phyloP scores from a whole-genome alignment of 2,329 filamentous ascomycete species.

The Talaromyces funiculosus region DNA sequence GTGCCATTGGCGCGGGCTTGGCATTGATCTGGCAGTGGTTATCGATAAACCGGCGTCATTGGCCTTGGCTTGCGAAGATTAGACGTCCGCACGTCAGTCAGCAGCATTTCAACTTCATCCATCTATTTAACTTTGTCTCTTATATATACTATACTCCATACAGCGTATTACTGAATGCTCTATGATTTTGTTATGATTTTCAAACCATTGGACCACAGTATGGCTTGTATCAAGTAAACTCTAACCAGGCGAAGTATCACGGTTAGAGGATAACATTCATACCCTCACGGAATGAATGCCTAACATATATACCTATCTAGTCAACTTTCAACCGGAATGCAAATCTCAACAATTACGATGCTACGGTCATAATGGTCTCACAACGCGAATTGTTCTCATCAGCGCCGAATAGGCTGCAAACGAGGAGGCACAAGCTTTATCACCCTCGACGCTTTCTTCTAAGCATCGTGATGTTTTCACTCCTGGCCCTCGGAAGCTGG shows the following conservation, averaged over 20 bases:
- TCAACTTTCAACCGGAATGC: background rate
- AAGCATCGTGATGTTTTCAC: slow-evolving; percentile 35
- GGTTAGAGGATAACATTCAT: background rate
- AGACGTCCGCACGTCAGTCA: background rate
- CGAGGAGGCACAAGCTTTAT: slow-evolving; percentile 21
- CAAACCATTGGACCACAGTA: background rate
- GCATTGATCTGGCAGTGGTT: background rate
- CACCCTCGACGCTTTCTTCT: slow-evolving; percentile 44
- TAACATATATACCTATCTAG: background rate
- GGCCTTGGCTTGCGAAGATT: background rate
- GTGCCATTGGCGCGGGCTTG: background rate
- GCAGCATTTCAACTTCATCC: background rate
- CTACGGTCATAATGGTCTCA: slow-evolving; percentile 28
- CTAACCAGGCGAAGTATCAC: background rate
- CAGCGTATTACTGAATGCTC: background rate
- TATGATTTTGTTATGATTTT: too few relatives aligned
- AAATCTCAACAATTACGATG: slow-evolving; percentile 16
- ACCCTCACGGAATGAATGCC: background rate
- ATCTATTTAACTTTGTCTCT: background rate
- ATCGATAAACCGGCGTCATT: slow-evolving; percentile 8
- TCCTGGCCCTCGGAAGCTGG: slow-evolving; percentile 29
- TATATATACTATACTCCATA: background rate
- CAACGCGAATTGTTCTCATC: slow-evolving; percentile 19
- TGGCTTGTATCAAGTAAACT: background rate
- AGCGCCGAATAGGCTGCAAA: slow-evolving; percentile 20